Evolutionary conservation across 148 eudicot genomes (phyloP).

Genomic region (Amaranthus hypochondriacus): DNA sequence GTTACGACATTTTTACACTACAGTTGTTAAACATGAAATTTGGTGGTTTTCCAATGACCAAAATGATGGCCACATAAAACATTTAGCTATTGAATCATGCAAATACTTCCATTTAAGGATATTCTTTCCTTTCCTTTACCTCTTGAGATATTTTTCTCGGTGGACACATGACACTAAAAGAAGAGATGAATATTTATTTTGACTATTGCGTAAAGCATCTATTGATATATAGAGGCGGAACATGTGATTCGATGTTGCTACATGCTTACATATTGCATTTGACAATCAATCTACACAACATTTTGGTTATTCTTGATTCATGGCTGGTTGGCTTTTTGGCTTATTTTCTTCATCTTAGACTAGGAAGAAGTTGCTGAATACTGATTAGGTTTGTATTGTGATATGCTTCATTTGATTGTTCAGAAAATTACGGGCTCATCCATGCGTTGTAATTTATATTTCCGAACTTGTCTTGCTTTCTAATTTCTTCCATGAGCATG

Average conservation of each 20-base stretch:
- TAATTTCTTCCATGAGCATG: not conserved
- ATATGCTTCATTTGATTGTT: no score
- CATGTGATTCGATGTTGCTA: not conserved
- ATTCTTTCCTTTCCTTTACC: not conserved
- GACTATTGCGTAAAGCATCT: conserved; percentile 2
- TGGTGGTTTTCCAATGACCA: not conserved
- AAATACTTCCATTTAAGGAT: conserved; percentile 11
- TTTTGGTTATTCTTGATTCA: not conserved
- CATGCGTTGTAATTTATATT: no score
- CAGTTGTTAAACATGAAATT: conserved; percentile 1
- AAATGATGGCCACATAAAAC: not conserved
- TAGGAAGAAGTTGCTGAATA: no score
- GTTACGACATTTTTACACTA: no score
- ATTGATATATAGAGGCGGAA: conserved; percentile 1
- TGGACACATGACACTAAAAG: conserved; percentile 1
- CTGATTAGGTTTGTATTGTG: no score
- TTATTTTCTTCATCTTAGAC: no score
- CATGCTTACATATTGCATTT: not conserved
- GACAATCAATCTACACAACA: not conserved
- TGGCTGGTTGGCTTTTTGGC: no score
- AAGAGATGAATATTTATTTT: conserved; percentile 10
- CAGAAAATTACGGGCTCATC: no score
- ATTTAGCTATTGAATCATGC: not conserved
- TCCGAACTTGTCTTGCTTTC: not conserved
- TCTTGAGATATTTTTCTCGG: not conserved